Percentiles rank a stretch among this genome's conserved stretches.
Conservation (phyloP, 352 stramenopile species). For the Globisporangium paddicum region DNA sequence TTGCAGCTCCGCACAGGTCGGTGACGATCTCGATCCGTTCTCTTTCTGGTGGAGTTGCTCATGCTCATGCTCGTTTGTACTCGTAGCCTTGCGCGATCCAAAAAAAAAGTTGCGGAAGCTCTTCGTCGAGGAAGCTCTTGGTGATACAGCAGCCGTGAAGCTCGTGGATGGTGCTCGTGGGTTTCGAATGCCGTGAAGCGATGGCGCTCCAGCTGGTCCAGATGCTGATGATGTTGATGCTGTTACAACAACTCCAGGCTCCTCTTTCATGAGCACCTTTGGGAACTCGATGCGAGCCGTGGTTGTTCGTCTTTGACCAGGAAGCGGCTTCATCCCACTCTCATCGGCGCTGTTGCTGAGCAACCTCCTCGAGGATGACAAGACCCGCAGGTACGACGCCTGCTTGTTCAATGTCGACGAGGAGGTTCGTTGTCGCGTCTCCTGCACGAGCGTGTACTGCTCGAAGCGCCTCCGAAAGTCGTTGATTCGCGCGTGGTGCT, state of each 20-base stretch:
- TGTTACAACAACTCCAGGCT: not conserved
- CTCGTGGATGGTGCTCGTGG: not conserved
- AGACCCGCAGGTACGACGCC: conserved; percentile 3
- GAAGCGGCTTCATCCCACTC: not conserved
- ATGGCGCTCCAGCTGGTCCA: not conserved
- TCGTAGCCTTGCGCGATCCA: not conserved
- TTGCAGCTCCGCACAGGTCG: conserved; percentile 34
- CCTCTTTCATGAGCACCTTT: conserved; percentile 29
- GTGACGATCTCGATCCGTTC: conserved; percentile 8
- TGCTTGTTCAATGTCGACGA: not conserved
- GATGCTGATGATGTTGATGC: not conserved
- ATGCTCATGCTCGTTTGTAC: not conserved
- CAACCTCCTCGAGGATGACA: conserved; percentile 2
- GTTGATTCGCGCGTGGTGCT: conserved; percentile 35
- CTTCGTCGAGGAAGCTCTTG: not conserved
- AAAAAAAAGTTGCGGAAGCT: conserved; percentile 8
- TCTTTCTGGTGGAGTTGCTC: not conserved
- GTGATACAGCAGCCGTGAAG: not conserved
- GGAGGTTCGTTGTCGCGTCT: not conserved
- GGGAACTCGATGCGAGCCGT: conserved; percentile 36
- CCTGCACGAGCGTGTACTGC: not conserved
- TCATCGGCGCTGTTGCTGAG: not conserved
- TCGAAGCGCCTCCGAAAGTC: conserved; percentile 49
- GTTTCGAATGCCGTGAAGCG: not conserved
- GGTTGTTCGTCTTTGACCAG: not conserved